Evolutionary conservation across 495 filamentous ascomycete genomes (phyloP).

Genomic region (Neurospora terricola): DNA sequence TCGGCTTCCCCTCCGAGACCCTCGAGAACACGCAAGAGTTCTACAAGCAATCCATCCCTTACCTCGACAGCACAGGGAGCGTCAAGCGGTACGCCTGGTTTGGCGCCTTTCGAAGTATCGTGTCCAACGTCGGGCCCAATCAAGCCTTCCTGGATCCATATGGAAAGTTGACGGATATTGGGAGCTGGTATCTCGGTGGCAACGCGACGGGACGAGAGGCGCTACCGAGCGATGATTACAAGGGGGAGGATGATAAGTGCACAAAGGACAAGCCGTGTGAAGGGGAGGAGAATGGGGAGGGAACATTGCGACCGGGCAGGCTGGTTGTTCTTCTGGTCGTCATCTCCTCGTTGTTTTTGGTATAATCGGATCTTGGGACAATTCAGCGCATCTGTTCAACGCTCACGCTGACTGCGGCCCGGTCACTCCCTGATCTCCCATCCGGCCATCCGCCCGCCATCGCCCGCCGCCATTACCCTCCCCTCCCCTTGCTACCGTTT

Average conservation of each 20-base stretch:
- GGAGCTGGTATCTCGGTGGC: constrained; percentile 49
- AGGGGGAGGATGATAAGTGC: background rate
- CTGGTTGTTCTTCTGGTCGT: background rate
- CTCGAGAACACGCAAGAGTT: constrained; percentile 41
- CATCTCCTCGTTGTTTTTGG: background rate
- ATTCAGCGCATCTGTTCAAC: background rate
- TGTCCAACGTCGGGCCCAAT: constrained; percentile 49
- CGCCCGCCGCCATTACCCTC: background rate
- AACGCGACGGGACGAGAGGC: constrained; percentile 28
- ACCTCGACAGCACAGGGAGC: constrained; percentile 39
- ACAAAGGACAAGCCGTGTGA: background rate
- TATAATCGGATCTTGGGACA: background rate
- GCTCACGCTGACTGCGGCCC: background rate
- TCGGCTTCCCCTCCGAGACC: constrained; percentile 32
- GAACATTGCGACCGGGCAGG: background rate
- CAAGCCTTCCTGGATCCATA: constrained; percentile 42
- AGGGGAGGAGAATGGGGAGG: background rate
- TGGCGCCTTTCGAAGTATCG: constrained; percentile 46
- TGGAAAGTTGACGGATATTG: constrained; percentile 50
- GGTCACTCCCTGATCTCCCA: background rate
- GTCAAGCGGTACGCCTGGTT: constrained; percentile 54
- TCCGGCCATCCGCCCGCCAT: background rate
- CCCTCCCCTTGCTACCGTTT: background rate
- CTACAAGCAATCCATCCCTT: constrained; percentile 43
- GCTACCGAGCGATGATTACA: background rate